Base-by-base conservation (phyloP, 1,284 basidiomycete species). In the Leccinum fuscescens region DNA sequence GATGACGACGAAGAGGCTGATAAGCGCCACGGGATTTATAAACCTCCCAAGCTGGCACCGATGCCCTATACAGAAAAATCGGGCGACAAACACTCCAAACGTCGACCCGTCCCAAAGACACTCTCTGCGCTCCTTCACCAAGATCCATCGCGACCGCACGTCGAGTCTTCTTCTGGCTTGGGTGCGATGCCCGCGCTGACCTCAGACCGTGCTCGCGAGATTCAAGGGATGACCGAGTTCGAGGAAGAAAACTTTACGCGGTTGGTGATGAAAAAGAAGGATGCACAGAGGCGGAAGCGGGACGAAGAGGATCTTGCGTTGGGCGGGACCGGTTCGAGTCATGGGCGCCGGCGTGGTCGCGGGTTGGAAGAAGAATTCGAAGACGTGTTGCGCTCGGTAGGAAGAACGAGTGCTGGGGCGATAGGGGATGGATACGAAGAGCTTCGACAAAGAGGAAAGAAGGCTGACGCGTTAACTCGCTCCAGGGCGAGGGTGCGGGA, bases 191-290 rank as follows among this genome's bases (percentile, higher is more conserved):
- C 80, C 42, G 79, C 79, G 57, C 79, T 84, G 14, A 76, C 76
- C 20, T 90, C 88, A 2, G 80, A 82, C 20, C 88, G 93, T 24
- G 91, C 90, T 8, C 82, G 86, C 37, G 88, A 93, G 64, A 80
- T 98, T 62, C 85, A 88, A 66, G 85, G 89, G 12, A 89, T 98
- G 79, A 86, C 86, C 56, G 90, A 94, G 65, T 99, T 93, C 75
- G 96, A 99, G 77, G 96, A 98, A 76, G 93, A 94, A 58, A 96
- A 98, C 75, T 95, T 98, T 79, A 94, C 92, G 29, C 87, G 96
- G 58, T 74, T 98, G 58, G 84, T 96, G 62, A 90, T 95, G 83
- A 92, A 89, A 74, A 98, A 98, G 82, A 89, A 88, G 71, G 96
- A 98, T 58, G 84, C 85, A 20, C 86, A 83, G 71, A 80, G 88